Evolutionary conservation across 306 rosid genomes (phyloP).

Genomic region (Ceratonia siliqua): DNA sequence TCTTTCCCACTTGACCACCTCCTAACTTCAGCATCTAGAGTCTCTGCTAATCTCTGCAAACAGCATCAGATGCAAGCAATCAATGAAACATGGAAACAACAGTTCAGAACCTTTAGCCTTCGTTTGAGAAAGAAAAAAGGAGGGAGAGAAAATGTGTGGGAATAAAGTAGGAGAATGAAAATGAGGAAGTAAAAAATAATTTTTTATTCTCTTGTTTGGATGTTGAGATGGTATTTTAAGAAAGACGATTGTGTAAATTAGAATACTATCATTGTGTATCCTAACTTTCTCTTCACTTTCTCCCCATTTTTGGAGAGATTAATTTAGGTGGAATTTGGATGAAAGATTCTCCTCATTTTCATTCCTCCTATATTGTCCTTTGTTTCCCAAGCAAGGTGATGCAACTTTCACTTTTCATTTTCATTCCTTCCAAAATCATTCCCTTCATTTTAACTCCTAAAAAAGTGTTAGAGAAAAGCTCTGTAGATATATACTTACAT

Average conservation of each 20-base stretch:
- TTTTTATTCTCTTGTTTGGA: background rate
- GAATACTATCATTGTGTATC: too few species aligned
- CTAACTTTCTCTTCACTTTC: too few species aligned
- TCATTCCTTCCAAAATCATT: background rate
- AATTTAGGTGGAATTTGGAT: background rate
- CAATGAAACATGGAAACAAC: slow-evolving; percentile 35
- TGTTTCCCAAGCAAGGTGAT: too few species aligned
- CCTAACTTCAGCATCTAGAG: slow-evolving; percentile 92
- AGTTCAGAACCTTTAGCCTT: slow-evolving; percentile 3
- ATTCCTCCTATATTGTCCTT: too few species aligned
- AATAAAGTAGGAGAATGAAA: background rate
- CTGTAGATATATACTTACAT: slow-evolving; percentile 37
- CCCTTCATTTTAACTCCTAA: background rate
- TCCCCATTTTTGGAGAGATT: background rate
- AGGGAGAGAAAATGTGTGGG: background rate
- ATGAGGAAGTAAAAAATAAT: background rate
- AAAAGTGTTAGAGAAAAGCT: background rate
- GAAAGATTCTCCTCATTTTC: background rate
- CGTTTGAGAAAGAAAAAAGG: background rate
- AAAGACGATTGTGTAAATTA: too few species aligned
- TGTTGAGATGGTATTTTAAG: background rate
- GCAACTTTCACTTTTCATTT: too few species aligned
- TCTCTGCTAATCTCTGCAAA: slow-evolving; percentile 91
- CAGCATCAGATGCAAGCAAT: slow-evolving; percentile 34
- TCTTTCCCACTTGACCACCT: slow-evolving; percentile 99